A percentile compares a stretch with the other conserved stretches of the same genome.
Conservation (phyloP, 139 green algal genomes). For the Chlorella sp. region DNA sequence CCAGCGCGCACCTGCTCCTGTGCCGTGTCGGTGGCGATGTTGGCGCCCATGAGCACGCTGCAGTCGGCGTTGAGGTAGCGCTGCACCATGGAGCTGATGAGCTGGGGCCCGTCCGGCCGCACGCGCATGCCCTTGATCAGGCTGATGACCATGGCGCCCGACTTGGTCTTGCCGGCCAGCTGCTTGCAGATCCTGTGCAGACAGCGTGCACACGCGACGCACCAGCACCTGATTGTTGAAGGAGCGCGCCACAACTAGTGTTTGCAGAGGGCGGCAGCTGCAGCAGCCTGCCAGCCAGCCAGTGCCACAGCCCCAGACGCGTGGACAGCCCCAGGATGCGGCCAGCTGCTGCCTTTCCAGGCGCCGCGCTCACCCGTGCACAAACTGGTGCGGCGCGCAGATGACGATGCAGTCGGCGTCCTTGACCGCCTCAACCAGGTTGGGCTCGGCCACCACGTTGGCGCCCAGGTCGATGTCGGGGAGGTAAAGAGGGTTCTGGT, state of each 20-base stretch:
- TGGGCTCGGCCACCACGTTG: neutral
- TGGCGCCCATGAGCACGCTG: conserved; percentile 73
- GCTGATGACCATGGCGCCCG: conserved; percentile 51
- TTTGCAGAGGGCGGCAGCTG: neutral
- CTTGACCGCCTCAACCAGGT: neutral
- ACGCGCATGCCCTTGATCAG: conserved; percentile 82
- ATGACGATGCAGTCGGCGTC: conserved; percentile 47
- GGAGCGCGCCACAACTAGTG: neutral
- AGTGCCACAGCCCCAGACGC: neutral
- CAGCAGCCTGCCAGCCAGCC: neutral
- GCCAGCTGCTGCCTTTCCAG: neutral
- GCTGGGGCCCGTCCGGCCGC: conserved; percentile 63
- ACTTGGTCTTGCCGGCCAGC: conserved; percentile 23
- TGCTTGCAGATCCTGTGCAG: conserved; percentile 1
- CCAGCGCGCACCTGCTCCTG: neutral
- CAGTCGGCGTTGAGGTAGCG: conserved; percentile 35
- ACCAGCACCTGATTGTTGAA: neutral
- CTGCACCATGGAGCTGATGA: conserved; percentile 67
- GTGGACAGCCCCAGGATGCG: no score
- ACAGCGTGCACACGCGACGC: neutral
- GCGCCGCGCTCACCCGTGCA: conserved; percentile 28
- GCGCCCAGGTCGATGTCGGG: conserved; percentile 20
- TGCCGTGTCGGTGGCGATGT: conserved; percentile 56
- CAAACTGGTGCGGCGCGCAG: conserved; percentile 58
- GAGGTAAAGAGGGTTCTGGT: conserved; percentile 60